These are phyloP conservation scores for Pulveroboletus sp. DNA, from an alignment of 768 basidiomycete species.

Conservation along the genomic window DNA sequence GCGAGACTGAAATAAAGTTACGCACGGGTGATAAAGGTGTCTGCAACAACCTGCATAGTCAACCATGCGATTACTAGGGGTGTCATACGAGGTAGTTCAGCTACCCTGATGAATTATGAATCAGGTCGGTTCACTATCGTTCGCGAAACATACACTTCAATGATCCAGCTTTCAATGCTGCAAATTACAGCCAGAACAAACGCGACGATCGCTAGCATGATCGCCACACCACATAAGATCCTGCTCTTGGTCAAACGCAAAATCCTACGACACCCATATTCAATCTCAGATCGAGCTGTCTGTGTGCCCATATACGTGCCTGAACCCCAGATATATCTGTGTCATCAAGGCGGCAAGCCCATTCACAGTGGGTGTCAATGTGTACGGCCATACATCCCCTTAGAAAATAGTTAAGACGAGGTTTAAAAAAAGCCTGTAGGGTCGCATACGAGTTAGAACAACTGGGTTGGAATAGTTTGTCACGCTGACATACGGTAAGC, in stretches of 20 bases:
- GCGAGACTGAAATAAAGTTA: too few relatives aligned
- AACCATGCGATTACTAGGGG: conserved; percentile 48
- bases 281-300: not conserved
- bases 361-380: conserved; percentile 48
- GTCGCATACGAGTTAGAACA: conserved; percentile 4
- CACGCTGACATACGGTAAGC: conserved; percentile 5
- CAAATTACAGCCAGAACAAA: conserved; percentile 44
- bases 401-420: not conserved
- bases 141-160: conserved; percentile 34
- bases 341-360: conserved; percentile 48
- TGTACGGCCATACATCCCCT: conserved; percentile 49
- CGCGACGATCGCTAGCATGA: conserved; percentile 36
- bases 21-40: conserved; percentile 44
- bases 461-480: conserved; percentile 12
- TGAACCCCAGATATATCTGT: conserved; percentile 46
- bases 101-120: conserved; percentile 30
- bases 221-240: conserved; percentile 34
- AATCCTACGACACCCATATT: conserved; percentile 6
- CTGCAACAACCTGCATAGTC: conserved; percentile 42
- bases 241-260: conserved; percentile 9
- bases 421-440: not conserved
- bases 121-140: not conserved
- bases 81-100: conserved; percentile 39
- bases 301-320: conserved; percentile 28
- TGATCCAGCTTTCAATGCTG: conserved; percentile 42